Percentiles rank a stretch among this genome's conserved stretches.
These are phyloP conservation scores for Heliocybe sulcata DNA, from an alignment of 1,284 basidiomycete genomes.

Conservation along the genomic window DNA sequence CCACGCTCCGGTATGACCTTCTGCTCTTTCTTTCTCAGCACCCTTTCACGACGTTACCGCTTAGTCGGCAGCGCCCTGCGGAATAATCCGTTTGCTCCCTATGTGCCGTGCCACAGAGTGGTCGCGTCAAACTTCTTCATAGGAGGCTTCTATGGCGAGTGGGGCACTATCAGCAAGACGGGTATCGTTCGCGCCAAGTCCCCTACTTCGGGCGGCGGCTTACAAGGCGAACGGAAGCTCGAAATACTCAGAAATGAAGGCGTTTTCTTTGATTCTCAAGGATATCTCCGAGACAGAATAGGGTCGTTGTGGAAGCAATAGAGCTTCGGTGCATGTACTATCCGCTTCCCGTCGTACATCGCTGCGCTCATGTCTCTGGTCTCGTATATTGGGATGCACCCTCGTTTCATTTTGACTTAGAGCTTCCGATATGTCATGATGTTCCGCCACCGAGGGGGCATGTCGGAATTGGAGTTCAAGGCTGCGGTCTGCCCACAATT, in stretches of 20 bases:
- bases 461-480: too few species aligned
- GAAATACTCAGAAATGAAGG: conserved; percentile 10
- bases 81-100: conserved; percentile 57
- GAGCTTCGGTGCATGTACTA: not conserved
- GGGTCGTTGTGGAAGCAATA: conserved; percentile 6
- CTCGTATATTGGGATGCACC: too few species aligned
- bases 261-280: conserved; percentile 8
- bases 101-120: conserved; percentile 60
- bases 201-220: conserved; percentile 8
- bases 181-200: conserved; percentile 8
- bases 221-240: conserved; percentile 11
- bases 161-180: conserved; percentile 33
- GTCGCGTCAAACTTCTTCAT: conserved; percentile 51
- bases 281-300: conserved; percentile 3
- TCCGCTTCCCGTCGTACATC: too few species aligned
- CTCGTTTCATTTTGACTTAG: too few species aligned
- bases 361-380: too few species aligned
- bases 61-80: conserved; percentile 53
- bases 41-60: not conserved
- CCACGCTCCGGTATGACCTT: conserved; percentile 34
- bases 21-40: not conserved
- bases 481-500: too few species aligned
- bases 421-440: too few species aligned
- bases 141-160: conserved; percentile 56
- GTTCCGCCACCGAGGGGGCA: too few species aligned